Evolutionary conservation across 805 yeast species (phyloP).

Genomic region (Ogataea wickerhamii): DNA sequence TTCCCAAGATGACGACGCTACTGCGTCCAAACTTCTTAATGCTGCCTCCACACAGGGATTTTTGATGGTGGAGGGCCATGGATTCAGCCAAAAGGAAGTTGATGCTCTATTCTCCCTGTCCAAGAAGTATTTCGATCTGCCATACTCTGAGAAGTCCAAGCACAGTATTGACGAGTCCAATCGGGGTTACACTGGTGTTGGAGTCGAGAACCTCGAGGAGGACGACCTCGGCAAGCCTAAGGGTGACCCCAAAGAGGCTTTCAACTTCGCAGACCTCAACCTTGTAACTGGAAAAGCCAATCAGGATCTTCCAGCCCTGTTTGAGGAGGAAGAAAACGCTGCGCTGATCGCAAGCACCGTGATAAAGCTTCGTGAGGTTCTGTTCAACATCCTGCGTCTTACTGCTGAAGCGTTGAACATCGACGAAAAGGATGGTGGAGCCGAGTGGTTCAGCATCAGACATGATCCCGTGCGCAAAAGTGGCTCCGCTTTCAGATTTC

Average conservation of each 20-base stretch:
- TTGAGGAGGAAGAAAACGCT: conserved; percentile 40
- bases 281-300: conserved; percentile 44
- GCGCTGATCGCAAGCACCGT: conserved; percentile 38
- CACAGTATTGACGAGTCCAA: conserved; percentile 52
- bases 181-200: conserved; percentile 37
- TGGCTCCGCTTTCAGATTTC: conserved; percentile 65
- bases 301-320: conserved; percentile 49
- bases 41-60: conserved; percentile 53
- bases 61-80: conserved; percentile 49
- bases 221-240: conserved; percentile 31
- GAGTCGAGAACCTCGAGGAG: conserved; percentile 42
- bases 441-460: conserved; percentile 60
- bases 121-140: conserved; percentile 34
- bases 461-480: conserved; percentile 49
- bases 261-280: conserved; percentile 59
- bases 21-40: conserved; percentile 50
- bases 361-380: conserved; percentile 46
- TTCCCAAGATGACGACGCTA: conserved; percentile 35
- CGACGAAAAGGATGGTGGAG: conserved; percentile 49
- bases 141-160: conserved; percentile 47
- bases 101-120: conserved; percentile 29
- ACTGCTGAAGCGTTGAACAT: conserved; percentile 63
- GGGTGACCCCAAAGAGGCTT: conserved; percentile 53
- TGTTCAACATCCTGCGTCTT: conserved; percentile 47
- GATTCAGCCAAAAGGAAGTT: conserved; percentile 41